Conservation (phyloP, 2,329 filamentous ascomycete species). For the Bipolaris cookei region DNA sequence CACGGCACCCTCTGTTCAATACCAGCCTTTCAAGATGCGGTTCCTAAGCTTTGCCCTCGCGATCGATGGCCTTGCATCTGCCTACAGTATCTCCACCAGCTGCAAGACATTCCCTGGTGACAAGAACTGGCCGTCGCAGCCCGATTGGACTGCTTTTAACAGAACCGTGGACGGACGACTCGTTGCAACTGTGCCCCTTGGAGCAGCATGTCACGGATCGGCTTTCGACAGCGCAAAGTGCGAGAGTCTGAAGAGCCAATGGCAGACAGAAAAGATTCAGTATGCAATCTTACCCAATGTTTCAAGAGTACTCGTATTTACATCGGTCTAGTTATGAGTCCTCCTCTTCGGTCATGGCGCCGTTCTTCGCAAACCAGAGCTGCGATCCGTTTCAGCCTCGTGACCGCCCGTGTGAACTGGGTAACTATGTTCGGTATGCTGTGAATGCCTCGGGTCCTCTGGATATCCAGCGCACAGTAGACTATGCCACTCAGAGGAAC, state of each 20-base stretch:
- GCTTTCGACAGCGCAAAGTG: conserved; percentile 22
- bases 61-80: conserved; percentile 11
- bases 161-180: conserved; percentile 26
- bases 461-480: conserved; percentile 24
- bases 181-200: conserved; percentile 31
- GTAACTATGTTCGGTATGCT: conserved; percentile 31
- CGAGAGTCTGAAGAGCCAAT: conserved; percentile 21
- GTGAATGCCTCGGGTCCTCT: conserved; percentile 22
- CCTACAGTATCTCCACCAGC: background rate
- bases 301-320: conserved; percentile 2
- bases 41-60: conserved; percentile 2
- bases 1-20: conserved; percentile 1
- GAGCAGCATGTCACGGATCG: conserved; percentile 26
- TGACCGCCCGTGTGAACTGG: conserved; percentile 28
- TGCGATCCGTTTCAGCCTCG: conserved; percentile 30
- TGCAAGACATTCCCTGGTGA: conserved; percentile 37
- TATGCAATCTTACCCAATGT: conserved; percentile 1
- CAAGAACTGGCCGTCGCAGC: conserved; percentile 24
- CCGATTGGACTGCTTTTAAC: conserved; percentile 29
- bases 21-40: conserved; percentile 4
- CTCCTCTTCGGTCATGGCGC: conserved; percentile 34
- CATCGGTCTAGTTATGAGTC: conserved; percentile 18
- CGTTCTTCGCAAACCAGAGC: conserved; percentile 33
- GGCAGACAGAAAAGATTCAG: conserved; percentile 25
- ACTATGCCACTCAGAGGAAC: conserved; percentile 32